Evolutionary conservation across 2,329 filamentous ascomycete genomes (phyloP), one percentile per base, ranked within the genome.

Genomic region (Pseudocercospora fijiensis): DNA sequence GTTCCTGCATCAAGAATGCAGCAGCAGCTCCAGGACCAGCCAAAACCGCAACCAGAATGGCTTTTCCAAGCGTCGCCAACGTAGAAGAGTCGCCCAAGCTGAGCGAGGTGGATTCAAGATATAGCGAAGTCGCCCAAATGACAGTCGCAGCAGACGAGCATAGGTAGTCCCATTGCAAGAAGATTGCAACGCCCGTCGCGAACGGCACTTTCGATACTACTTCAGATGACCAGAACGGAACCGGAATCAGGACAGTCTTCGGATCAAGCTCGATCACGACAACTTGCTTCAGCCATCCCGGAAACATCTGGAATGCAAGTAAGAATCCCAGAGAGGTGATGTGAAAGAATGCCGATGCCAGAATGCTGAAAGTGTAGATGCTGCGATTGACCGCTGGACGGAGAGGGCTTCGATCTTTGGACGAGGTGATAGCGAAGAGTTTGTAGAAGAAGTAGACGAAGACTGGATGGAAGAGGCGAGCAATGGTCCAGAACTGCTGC

Each of bases 131-230:
- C 1, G 68, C 67, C 68, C 68, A 70, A 27, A 69, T 59, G 10
- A 66, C 28, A 56, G 69, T 66, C 11, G 69, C 67, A 9, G 62
- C 49, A 9, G 61, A 53, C 10, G 69, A 66, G 51, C 65, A 67
- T 4, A 64, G 56, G 37, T 69, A 64, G 53, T 70, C 69, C 69
- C 69, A 70, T 55, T 70, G 69, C 45, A 70, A 47, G 52, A 70
- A 70, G 7, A 65, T 66, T 10, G 69, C 67, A 3, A 68, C 69
- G 1, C 64, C 67, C n/a, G 61, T 60, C 10, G 63, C 64, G 24
- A 67, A 65, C 0, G 64, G 27, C 13, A 65, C 67, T 18, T 62
- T 57, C n/a, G 49, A 18, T 16, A 63, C 60, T 8, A 58, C 57
- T 4, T 30, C 47, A 4, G 30, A 58, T 3, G 60, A 58, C 64